Conservation (phyloP, 139 green algal species). For the Spirogloea muscicola region DNA sequence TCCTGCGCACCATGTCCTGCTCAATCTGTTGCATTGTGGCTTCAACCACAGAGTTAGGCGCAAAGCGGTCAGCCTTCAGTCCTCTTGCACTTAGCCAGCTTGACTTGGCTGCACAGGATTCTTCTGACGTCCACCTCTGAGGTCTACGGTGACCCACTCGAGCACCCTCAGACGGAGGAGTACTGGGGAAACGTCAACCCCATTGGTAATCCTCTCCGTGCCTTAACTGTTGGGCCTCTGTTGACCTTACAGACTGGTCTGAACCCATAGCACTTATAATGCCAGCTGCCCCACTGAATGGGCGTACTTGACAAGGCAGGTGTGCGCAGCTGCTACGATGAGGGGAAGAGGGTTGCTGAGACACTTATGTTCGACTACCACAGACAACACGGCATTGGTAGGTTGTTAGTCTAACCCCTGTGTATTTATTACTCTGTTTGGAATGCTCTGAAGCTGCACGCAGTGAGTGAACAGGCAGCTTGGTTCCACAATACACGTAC, state of each 20-base stretch:
- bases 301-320: no score
- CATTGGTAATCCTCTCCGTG: no score
- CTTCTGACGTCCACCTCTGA: conserved; percentile 90
- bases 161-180: conserved; percentile 94
- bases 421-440: no score
- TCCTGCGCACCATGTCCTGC: no score
- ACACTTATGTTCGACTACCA: conserved; percentile 96
- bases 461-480: no score
- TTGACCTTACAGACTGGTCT: no score
- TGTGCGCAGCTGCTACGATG: conserved; percentile 97
- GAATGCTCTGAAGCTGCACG: no score
- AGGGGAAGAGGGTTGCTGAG: conserved; percentile 96
- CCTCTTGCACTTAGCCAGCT: not conserved
- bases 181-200: conserved; percentile 99
- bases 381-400: conserved; percentile 44
- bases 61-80: not conserved
- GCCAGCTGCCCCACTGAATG: no score
- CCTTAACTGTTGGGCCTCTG: no score
- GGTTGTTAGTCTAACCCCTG: no score
- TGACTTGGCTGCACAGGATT: conserved; percentile 50
- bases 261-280: no score
- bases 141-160: conserved; percentile 96
- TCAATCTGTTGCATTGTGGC: not conserved
- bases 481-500: no score
- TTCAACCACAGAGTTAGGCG: not conserved